Evolutionary conservation across 352 stramenopile species (phyloP).

Genomic region (Phytopythium chamaehyphon): DNA sequence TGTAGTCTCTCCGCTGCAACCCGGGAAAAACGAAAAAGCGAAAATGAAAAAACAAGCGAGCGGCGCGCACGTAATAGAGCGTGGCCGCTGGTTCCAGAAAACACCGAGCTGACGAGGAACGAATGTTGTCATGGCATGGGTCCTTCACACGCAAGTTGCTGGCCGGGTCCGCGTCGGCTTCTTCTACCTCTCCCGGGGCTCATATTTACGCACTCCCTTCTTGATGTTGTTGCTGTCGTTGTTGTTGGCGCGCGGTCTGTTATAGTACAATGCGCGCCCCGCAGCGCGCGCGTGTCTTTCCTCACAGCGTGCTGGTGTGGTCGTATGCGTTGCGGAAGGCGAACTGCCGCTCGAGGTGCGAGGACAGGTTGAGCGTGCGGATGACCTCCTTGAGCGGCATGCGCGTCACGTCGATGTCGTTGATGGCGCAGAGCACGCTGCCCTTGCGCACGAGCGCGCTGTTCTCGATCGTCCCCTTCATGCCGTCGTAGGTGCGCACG

Average conservation of each 20-base stretch:
- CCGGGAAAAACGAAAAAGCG: too few species aligned
- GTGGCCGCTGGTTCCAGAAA: slow-evolving; percentile 4
- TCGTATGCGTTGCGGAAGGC: slow-evolving; percentile 53
- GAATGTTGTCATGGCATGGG: too few species aligned
- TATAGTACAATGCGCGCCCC: slow-evolving; percentile 6
- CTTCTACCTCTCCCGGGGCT: not conserved
- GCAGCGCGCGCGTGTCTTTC: not conserved
- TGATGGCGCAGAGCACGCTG: slow-evolving; percentile 72
- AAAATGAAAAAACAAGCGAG: not conserved
- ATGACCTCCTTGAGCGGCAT: slow-evolving; percentile 69
- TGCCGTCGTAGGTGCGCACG: slow-evolving; percentile 54
- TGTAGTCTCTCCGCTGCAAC: too few species aligned
- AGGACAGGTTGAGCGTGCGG: slow-evolving; percentile 66
- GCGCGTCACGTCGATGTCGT: slow-evolving; percentile 68
- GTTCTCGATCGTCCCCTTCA: slow-evolving; percentile 76
- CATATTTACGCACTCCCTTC: not conserved
- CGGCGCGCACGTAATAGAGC: slow-evolving; percentile 15
- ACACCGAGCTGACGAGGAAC: too few species aligned
- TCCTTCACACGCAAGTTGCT: too few species aligned
- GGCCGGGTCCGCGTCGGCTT: slow-evolving; percentile 3
- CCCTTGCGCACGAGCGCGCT: slow-evolving; percentile 56
- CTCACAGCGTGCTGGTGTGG: slow-evolving; percentile 33
- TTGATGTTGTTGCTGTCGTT: not conserved
- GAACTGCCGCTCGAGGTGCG: slow-evolving; percentile 67
- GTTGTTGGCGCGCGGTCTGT: not conserved